These are phyloP conservation scores for Scedosporium dehoogii DNA, from an alignment of 2,329 filamentous ascomycete species.

Conservation along the genomic window DNA sequence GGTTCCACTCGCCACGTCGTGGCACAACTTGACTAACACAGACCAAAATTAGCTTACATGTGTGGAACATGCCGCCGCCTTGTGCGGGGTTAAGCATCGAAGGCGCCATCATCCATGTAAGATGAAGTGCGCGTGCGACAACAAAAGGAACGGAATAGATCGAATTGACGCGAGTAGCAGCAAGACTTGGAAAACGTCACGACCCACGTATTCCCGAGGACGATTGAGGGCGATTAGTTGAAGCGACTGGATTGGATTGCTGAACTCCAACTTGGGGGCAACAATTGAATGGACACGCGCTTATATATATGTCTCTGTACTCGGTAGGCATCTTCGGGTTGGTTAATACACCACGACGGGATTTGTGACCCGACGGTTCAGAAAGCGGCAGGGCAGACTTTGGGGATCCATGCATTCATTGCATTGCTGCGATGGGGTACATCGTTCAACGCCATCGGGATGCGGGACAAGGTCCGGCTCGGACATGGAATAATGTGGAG, in stretches of 20 bases:
- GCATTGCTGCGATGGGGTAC: background rate
- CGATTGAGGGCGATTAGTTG: no score
- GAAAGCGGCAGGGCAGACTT: background rate
- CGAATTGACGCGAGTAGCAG: background rate
- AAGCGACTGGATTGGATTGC: no score
- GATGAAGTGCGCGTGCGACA: background rate
- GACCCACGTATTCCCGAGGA: no score
- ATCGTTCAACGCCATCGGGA: background rate
- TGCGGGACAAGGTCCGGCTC: background rate
- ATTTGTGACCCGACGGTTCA: background rate
- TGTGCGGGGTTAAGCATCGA: constrained; percentile 36
- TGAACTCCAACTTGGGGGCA: no score
- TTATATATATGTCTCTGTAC: background rate
- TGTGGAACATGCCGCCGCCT: constrained; percentile 38
- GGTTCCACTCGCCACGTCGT: background rate
- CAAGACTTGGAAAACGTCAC: no score
- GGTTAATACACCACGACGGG: no score
- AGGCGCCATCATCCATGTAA: constrained; percentile 21
- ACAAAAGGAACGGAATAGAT: constrained; percentile 7
- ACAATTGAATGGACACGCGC: background rate
- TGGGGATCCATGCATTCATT: background rate
- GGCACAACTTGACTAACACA: background rate
- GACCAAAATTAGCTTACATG: constrained; percentile 1
- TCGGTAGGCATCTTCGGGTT: no score
- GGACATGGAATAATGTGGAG: background rate